Evolutionary conservation across 345 rosid genomes (phyloP).

Genomic region (Rhodamnia argentea): DNA sequence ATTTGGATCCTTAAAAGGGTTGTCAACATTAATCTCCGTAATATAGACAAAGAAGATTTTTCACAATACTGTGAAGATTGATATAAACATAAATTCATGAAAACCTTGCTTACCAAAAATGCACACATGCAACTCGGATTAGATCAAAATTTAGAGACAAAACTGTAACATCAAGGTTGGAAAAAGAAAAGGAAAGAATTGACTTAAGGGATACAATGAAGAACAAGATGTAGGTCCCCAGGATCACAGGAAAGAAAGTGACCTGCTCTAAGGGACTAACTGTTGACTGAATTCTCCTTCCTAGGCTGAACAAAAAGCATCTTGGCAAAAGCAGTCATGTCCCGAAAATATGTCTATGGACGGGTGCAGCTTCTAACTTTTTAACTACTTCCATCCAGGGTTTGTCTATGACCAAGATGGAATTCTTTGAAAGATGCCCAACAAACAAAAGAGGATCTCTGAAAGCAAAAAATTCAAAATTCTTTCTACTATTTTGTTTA

Average conservation of each 20-base stretch:
- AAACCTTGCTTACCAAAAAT: not conserved
- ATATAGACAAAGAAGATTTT: not conserved
- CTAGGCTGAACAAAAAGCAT: not conserved
- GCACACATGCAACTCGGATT: not conserved
- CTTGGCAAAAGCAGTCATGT: constrained; percentile 18
- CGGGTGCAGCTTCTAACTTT: constrained; percentile 60
- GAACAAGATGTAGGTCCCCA: constrained; percentile 7
- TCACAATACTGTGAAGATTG: not conserved
- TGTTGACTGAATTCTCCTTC: not conserved
- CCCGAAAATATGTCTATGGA: constrained; percentile 91
- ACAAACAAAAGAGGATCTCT: constrained; percentile 83
- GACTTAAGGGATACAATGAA: constrained; percentile 15
- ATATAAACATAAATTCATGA: not conserved
- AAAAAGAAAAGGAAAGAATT: not conserved
- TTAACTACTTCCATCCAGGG: constrained; percentile 90
- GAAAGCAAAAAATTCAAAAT: constrained; percentile 67
- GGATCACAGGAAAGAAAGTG: not conserved
- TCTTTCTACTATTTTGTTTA: constrained; percentile 41
- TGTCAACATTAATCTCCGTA: not conserved
- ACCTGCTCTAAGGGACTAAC: not conserved
- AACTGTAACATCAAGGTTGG: constrained; percentile 6
- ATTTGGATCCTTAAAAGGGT: not conserved
- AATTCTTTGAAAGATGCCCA: constrained; percentile 67
- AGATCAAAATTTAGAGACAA: not conserved
- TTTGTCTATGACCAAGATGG: constrained; percentile 73